Percentiles rank a stretch among this genome's conserved stretches.
Conservation (phyloP, 1,284 basidiomycete genomes). For the Austroboletus sp. region DNA sequence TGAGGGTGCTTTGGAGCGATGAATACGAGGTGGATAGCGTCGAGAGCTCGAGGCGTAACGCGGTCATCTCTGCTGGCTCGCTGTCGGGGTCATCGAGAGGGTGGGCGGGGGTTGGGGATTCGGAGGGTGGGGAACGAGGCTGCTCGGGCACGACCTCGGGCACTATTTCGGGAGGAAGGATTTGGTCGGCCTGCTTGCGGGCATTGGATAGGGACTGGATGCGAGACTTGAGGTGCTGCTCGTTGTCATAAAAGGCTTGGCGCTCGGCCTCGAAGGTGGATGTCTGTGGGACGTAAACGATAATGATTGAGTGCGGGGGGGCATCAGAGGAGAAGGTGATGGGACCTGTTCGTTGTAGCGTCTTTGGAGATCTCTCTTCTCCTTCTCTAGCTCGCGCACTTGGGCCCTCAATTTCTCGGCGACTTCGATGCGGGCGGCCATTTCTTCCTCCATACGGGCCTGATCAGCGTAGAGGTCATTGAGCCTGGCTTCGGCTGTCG, state of each 20-base stretch:
- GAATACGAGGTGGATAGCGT: constrained; percentile 74
- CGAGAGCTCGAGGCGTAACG: constrained; percentile 68
- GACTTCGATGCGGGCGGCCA: constrained; percentile 70
- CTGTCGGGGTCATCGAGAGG: constrained; percentile 55
- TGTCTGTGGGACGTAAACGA: constrained; percentile 41
- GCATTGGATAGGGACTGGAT: constrained; percentile 70
- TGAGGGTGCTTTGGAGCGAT: constrained; percentile 70
- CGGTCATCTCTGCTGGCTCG: constrained; percentile 78
- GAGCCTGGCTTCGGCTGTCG: constrained; percentile 60
- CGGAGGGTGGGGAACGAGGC: constrained; percentile 29
- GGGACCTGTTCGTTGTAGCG: constrained; percentile 76
- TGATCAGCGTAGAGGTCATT: constrained; percentile 75
- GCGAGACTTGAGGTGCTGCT: constrained; percentile 79
- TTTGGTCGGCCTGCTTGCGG: constrained; percentile 49
- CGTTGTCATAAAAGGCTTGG: constrained; percentile 80
- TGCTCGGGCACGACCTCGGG: constrained; percentile 23
- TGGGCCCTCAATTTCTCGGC: constrained; percentile 69
- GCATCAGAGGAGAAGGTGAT: constrained; percentile 15
- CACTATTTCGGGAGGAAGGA: constrained; percentile 21
- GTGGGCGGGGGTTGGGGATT: constrained; percentile 30
- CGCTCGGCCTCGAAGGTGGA: constrained; percentile 76
- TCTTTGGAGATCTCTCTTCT: constrained; percentile 69
- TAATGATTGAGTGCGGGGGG: constrained; percentile 9
- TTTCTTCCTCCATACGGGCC: constrained; percentile 66
- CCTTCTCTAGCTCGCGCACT: constrained; percentile 73